Evolutionary conservation across 2,329 filamentous ascomycete species (phyloP), one percentile per base, ranked within the genome.

Genomic region (Ceratocystis ficicola): DNA sequence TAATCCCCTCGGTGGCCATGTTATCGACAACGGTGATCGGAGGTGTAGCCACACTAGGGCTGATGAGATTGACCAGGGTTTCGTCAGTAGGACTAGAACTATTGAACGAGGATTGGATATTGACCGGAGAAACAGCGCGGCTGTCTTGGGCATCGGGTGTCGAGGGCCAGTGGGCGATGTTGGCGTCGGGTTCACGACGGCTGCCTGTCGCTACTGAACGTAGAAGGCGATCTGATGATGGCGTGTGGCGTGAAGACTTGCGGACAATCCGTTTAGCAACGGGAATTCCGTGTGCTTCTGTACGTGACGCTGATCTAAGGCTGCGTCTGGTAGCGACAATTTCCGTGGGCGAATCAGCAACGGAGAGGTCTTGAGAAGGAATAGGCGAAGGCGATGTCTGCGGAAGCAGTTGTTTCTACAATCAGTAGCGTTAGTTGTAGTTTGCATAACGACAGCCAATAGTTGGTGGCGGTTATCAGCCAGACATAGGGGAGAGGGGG

Each of bases 11-110:
- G 8, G 61, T 48, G 3, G 28, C 20, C 46, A 63, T 46, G 7
- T 46, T 48, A 46, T 63, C 61, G 32, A 8, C 41, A 41, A 48
- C 61, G 20, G 84, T 87, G 69, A 90, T 84, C 5, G 88, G 88
- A 36, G 89, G 88, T 8, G 89, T 90, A 63, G 88, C 86, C 62
- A 86, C 84, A 68, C 80, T 85, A 72, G 79, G 81, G 70, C 80
- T 81, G 71, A 88, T 87, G 44, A 83, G 77, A 10, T 83, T 85
- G 66, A 83, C 80, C 1, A 81, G 76, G 66, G 84, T 81, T 71
- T 80, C 83, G 32, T 76, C 79, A 0, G 78, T 75, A 2, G 81
- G 81, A 69, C 83, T 85, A 3, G 76, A 76, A 0, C 76, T 76
- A 60, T 82, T 79, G 65, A 77, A 81, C 28, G 76, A 74, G 30